Percentiles rank a stretch among this genome's conserved stretches.
These are phyloP conservation scores for Uronychia binucleata DNA, from an alignment of 73 alveolate genomes.

Conservation along the genomic window DNA sequence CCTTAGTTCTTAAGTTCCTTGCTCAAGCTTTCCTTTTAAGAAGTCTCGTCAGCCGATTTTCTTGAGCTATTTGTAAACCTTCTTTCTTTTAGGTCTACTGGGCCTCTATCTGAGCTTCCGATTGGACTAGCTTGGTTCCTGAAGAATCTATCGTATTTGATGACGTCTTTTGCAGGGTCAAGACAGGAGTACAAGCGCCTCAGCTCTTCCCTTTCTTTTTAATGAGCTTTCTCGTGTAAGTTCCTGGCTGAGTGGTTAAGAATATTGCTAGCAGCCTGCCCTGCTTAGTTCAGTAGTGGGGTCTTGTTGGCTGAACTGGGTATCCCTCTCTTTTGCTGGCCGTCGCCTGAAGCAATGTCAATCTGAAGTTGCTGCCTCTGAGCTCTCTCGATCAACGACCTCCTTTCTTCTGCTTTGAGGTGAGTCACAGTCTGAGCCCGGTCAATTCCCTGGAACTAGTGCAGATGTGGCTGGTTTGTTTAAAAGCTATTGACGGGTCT, in stretches of 20 bases:
- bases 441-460: no score
- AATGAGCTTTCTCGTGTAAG: neutral
- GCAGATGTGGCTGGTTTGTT: no score
- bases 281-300: neutral
- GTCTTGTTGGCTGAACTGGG: neutral
- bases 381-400: no score
- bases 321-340: neutral
- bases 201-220: neutral
- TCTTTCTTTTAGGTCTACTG: neutral
- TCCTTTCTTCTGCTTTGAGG: no score
- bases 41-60: neutral
- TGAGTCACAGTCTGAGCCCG: no score
- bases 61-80: neutral
- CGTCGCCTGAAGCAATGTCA: neutral
- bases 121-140: neutral
- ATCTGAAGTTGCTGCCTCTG: no score
- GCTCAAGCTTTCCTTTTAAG: neutral
- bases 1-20: neutral
- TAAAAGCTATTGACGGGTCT: no score
- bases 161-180: neutral
- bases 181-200: neutral
- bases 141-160: neutral
- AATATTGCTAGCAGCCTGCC: neutral
- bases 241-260: neutral
- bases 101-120: neutral